Conservation (phyloP, 1,139 yeast genomes). For the Nakaseomyces uthaithaninus region DNA sequence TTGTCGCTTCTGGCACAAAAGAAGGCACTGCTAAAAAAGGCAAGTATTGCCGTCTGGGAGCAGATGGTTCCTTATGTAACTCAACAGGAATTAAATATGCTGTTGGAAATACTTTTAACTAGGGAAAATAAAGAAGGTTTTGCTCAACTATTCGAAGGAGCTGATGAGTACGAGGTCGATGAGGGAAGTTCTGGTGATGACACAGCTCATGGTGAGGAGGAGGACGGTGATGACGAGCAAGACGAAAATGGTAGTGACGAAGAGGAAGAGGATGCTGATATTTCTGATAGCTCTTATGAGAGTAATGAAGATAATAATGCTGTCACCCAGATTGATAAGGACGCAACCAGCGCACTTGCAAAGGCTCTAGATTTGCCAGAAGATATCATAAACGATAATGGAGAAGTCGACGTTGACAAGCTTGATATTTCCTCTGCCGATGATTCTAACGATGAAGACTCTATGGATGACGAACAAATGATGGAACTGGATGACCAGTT, state of each 20-base stretch:
- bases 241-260: constrained; percentile 29
- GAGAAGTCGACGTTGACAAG: constrained; percentile 44
- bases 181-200: constrained; percentile 65
- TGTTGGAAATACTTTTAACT: constrained; percentile 61
- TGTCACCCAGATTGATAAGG: constrained; percentile 49
- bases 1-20: constrained; percentile 68
- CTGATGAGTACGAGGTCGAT: constrained; percentile 54
- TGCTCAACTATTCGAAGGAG: constrained; percentile 62
- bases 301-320: constrained; percentile 58
- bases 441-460: constrained; percentile 54
- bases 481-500: constrained; percentile 85
- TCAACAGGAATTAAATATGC: constrained; percentile 44
- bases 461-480: constrained; percentile 94
- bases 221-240: constrained; percentile 67
- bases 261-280: constrained; percentile 27
- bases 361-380: constrained; percentile 68
- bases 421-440: constrained; percentile 44
- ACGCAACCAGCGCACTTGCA: constrained; percentile 63
- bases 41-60: constrained; percentile 74
- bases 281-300: constrained; percentile 37
- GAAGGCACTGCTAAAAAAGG: constrained; percentile 60
- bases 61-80: constrained; percentile 44
- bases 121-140: constrained; percentile 83
- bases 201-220: constrained; percentile 86
- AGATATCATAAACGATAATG: constrained; percentile 38